Evolutionary conservation across 1,284 basidiomycete species (phyloP).

Genomic region (Sporisorium reilianum): DNA sequence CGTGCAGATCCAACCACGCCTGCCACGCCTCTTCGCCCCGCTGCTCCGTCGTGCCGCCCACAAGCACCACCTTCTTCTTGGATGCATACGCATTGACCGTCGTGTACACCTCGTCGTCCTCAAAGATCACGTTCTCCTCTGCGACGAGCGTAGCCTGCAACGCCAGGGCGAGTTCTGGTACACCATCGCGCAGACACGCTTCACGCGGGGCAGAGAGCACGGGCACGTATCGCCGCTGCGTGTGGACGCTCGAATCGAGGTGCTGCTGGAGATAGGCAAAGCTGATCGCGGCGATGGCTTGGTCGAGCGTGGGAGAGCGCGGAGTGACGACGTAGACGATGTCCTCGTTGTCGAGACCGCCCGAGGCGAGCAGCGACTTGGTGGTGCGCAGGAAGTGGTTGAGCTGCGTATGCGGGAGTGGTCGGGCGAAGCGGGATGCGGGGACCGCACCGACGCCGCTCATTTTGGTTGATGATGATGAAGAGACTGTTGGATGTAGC

Average conservation of each 20-base stretch:
- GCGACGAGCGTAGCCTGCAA: conserved; percentile 38
- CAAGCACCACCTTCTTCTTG: conserved; percentile 41
- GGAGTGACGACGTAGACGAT: conserved; percentile 44
- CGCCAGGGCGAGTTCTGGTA: conserved; percentile 34
- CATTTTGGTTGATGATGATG: conserved; percentile 7
- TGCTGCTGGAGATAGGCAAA: conserved; percentile 40
- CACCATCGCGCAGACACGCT: background rate
- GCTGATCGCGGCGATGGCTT: conserved; percentile 29
- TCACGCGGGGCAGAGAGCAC: conserved; percentile 23
- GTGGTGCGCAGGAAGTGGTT: conserved; percentile 46
- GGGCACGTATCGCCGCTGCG: conserved; percentile 45
- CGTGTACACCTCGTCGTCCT: conserved; percentile 44
- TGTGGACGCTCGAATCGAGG: conserved; percentile 11
- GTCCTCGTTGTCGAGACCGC: conserved; percentile 46
- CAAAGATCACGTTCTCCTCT: conserved; percentile 37
- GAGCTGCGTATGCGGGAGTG: conserved; percentile 44
- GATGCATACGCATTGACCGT: conserved; percentile 38
- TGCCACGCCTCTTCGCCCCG: conserved; percentile 27
- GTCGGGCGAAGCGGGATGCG: conserved; percentile 22
- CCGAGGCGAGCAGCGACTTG: conserved; percentile 41
- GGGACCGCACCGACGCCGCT: conserved; percentile 36
- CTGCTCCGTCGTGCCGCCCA: conserved; percentile 21
- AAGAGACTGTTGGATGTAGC: background rate
- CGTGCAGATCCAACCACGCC: conserved; percentile 45
- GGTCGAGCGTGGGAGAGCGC: conserved; percentile 28